These are phyloP conservation scores for Parastagonospora nodorum DNA, from an alignment of 2,329 filamentous ascomycete genomes.

Conservation along the genomic window DNA sequence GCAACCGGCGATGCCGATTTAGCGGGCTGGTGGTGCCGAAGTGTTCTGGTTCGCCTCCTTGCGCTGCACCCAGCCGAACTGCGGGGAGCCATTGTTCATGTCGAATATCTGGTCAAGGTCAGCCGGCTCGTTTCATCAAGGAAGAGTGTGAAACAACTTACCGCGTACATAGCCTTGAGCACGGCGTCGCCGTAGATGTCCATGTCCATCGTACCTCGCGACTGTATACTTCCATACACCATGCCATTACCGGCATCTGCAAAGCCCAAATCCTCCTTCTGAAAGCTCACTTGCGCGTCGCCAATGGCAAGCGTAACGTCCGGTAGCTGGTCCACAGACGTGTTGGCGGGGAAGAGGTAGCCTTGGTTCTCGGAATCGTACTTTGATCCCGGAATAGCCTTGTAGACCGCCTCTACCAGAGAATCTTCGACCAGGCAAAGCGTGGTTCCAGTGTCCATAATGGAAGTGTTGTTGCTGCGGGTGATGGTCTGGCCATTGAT, in stretches of 20 bases:
- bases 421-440: constrained; percentile 68
- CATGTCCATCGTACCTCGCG: constrained; percentile 49
- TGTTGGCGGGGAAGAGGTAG: constrained; percentile 65
- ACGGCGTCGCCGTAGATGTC: constrained; percentile 69
- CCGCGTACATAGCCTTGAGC: constrained; percentile 68
- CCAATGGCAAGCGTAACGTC: constrained; percentile 68
- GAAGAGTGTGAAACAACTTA: constrained; percentile 58
- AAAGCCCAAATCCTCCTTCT: constrained; percentile 68
- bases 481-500: constrained; percentile 62
- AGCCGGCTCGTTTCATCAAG: constrained; percentile 53
- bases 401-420: constrained; percentile 67
- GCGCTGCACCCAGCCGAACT: constrained; percentile 65
- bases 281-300: constrained; percentile 62
- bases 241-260: constrained; percentile 59
- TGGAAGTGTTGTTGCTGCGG: constrained; percentile 65
- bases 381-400: constrained; percentile 63
- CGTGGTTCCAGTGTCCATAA: constrained; percentile 74
- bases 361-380: constrained; percentile 62
- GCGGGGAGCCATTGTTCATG: neutral
- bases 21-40: constrained; percentile 9
- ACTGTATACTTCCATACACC: constrained; percentile 70
- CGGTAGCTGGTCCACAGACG: constrained; percentile 60
- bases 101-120: neutral
- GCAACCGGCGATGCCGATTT: too few relatives aligned
- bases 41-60: constrained; percentile 34